Conservation (phyloP, 768 basidiomycete species). For the Candolleomyces aberdarensis region DNA sequence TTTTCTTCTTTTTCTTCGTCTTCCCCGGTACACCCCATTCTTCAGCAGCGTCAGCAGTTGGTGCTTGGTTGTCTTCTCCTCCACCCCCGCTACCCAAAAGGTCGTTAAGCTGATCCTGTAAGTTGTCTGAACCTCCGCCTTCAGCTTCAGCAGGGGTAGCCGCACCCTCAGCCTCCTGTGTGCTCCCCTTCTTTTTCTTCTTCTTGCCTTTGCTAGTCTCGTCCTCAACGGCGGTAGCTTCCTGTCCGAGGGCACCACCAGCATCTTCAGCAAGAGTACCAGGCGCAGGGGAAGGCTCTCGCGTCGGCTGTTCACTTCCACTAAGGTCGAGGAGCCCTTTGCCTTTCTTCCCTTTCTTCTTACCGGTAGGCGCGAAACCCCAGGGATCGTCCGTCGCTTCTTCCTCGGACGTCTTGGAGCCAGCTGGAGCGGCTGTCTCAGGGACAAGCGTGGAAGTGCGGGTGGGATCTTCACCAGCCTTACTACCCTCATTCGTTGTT, state of each 20-base stretch:
- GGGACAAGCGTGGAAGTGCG: not conserved
- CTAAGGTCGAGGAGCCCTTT: no score
- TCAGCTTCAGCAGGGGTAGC: not conserved
- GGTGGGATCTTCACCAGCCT: not conserved
- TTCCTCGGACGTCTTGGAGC: not conserved
- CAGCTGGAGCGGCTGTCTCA: not conserved
- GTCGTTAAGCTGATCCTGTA: not conserved
- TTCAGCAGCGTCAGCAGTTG: not conserved
- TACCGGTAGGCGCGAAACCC: not conserved
- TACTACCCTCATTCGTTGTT: not conserved
- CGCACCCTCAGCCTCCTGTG: not conserved
- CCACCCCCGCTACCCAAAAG: not conserved
- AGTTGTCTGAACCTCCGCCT: not conserved
- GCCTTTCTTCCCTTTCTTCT: conserved; percentile 5
- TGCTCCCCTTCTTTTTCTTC: conserved; percentile 5
- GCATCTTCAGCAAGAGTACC: no score
- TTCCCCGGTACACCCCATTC: conserved; percentile 6
- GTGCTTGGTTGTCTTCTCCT: not conserved
- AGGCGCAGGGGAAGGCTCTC: no score
- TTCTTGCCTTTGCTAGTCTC: conserved; percentile 1
- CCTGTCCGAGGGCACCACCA: not conserved
- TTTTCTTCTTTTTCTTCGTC: conserved; percentile 7
- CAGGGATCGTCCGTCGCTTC: not conserved
- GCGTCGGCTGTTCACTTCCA: no score
- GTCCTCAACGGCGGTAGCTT: not conserved